Conservation (phyloP, 1,284 basidiomycete genomes). For the Microbotryomycetes sp. region DNA sequence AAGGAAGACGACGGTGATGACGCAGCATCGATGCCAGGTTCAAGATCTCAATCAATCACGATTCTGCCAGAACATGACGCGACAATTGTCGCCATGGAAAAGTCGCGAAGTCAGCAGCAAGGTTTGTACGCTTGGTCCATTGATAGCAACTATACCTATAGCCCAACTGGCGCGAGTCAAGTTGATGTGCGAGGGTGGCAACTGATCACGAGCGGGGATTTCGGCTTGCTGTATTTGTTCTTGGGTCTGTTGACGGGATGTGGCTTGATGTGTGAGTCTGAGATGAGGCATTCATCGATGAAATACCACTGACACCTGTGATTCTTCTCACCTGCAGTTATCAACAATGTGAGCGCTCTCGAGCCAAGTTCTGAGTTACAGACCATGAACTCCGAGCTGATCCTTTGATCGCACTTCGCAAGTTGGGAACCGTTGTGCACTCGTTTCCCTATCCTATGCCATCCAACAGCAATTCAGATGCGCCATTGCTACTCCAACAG, state of each 20-base stretch:
- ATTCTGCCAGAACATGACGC: not conserved
- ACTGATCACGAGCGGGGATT: not conserved
- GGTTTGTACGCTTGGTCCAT: not conserved
- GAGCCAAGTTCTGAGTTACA: not conserved
- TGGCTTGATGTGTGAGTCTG: slow-evolving; percentile 1
- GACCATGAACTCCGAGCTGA: no score
- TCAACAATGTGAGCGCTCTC: not conserved
- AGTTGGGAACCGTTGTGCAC: not conserved
- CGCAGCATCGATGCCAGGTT: not conserved
- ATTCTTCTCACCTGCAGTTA: not conserved
- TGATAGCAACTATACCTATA: not conserved
- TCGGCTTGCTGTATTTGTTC: not conserved
- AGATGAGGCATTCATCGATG: not conserved
- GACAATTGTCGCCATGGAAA: not conserved
- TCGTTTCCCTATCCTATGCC: not conserved
- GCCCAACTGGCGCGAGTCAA: not conserved
- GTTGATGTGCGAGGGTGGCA: not conserved
- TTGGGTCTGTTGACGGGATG: not conserved
- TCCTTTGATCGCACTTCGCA: not conserved
- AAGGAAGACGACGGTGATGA: not conserved
- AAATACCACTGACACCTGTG: not conserved
- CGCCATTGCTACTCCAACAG: not conserved
- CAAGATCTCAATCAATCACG: not conserved
- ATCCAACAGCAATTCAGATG: not conserved
- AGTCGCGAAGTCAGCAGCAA: not conserved